Percentiles rank a stretch among this genome's conserved stretches.
phyloP scores from a whole-genome alignment of 306 rosid genomes.

The Calophaca sinica region DNA sequence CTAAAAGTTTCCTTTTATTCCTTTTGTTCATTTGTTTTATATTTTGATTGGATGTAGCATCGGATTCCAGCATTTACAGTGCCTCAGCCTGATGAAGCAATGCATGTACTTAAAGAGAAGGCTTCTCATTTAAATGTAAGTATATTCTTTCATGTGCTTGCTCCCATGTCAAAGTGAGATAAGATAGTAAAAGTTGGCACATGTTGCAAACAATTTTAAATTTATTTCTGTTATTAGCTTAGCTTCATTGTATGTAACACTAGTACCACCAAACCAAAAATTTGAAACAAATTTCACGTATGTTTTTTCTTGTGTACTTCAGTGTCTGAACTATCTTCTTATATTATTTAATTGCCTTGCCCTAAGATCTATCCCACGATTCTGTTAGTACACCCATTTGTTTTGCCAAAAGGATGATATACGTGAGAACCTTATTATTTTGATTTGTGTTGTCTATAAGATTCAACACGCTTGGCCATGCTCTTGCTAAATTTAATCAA shows the following conservation, averaged over 20 bases:
- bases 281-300: slow-evolving; percentile 33
- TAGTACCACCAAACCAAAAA: slow-evolving; percentile 19
- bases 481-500: slow-evolving; percentile 27
- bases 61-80: slow-evolving; percentile 82
- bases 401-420: slow-evolving; percentile 40
- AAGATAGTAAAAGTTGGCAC: slow-evolving; percentile 22
- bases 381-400: slow-evolving; percentile 29
- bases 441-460: background rate
- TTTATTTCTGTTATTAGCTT: slow-evolving; percentile 14
- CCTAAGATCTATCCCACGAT: slow-evolving; percentile 21
- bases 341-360: background rate
- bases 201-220: slow-evolving; percentile 3
- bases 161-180: slow-evolving; percentile 36
- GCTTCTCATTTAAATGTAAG: slow-evolving; percentile 79
- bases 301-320: slow-evolving; percentile 13
- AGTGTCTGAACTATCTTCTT: slow-evolving; percentile 22
- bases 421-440: slow-evolving; percentile 23
- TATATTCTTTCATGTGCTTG: slow-evolving; percentile 36
- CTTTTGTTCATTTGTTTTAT: slow-evolving; percentile 15
- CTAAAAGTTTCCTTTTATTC: slow-evolving; percentile 27
- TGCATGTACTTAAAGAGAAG: slow-evolving; percentile 80
- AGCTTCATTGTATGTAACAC: slow-evolving; percentile 25
- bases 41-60: slow-evolving; percentile 56
- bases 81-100: slow-evolving; percentile 93
- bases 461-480: slow-evolving; percentile 20